A percentile compares a stretch with the other conserved stretches of the same genome.
phyloP scores from a whole-genome alignment of 306 rosid species.

The Urtica urens region DNA sequence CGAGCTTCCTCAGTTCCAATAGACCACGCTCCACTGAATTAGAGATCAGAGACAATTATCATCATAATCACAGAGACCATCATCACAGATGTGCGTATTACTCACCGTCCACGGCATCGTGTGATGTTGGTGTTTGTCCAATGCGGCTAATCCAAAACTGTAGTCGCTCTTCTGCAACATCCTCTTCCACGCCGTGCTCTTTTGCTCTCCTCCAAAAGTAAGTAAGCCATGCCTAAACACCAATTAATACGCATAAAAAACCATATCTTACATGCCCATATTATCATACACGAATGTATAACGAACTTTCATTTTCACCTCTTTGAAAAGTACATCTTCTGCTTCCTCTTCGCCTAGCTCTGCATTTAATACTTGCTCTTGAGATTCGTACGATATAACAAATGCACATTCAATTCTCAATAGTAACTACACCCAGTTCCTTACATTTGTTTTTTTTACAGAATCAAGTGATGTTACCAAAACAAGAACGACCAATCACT shows the following conservation, averaged over 20 bases:
- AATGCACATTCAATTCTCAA: too few relatives aligned
- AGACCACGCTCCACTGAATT: constrained; percentile 76
- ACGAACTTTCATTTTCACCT: constrained; percentile 26
- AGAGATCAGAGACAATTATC: neutral
- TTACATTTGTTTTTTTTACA: too few relatives aligned
- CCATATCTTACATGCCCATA: neutral
- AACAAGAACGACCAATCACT: too few relatives aligned
- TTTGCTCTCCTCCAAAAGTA: constrained; percentile 97
- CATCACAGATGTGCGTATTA: too few relatives aligned
- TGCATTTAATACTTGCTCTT: constrained; percentile 39
- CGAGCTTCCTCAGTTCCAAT: constrained; percentile 82
- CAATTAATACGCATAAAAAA: too few relatives aligned
- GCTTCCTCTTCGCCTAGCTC: constrained; percentile 85
- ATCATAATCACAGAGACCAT: too few relatives aligned
- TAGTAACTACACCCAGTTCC: too few relatives aligned
- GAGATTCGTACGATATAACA: too few relatives aligned
- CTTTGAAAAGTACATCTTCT: constrained; percentile 81
- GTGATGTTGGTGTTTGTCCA: constrained; percentile 71
- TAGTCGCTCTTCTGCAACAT: constrained; percentile 81
- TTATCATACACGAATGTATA: neutral
- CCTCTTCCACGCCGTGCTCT: constrained; percentile 79
- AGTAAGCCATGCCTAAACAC: constrained; percentile 68
- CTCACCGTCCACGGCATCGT: constrained; percentile 93
- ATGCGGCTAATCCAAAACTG: constrained; percentile 71
- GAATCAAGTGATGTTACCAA: too few relatives aligned